phyloP scores from a whole-genome alignment of 768 basidiomycete species.

The Psilocybe tampanensis region DNA sequence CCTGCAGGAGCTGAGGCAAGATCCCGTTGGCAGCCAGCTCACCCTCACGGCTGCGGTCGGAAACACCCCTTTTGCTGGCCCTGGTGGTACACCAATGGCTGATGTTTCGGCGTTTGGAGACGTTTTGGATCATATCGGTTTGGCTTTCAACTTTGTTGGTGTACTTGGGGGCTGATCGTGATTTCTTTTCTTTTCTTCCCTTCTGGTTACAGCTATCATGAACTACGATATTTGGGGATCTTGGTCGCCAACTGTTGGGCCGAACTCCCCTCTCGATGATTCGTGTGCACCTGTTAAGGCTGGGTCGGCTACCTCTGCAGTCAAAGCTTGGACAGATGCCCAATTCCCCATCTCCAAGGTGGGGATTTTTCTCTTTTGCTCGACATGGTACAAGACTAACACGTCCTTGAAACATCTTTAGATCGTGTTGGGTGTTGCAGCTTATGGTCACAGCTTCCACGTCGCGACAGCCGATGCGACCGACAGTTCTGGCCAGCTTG shows the following conservation, averaged over 20 bases:
- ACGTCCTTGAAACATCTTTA: constrained; percentile 9
- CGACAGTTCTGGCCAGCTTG: constrained; percentile 31
- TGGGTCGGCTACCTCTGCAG: constrained; percentile 74
- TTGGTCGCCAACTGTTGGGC: constrained; percentile 64
- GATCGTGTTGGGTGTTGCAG: constrained; percentile 82
- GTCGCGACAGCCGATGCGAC: constrained; percentile 48
- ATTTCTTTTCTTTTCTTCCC: not conserved
- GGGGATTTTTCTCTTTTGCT: not conserved
- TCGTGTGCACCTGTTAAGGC: constrained; percentile 65
- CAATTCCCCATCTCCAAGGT: constrained; percentile 66
- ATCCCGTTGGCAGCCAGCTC: constrained; percentile 51
- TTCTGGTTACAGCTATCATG: constrained; percentile 60
- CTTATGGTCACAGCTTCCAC: constrained; percentile 79
- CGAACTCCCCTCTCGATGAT: constrained; percentile 85
- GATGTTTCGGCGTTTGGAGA: constrained; percentile 75
- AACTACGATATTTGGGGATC: constrained; percentile 60
- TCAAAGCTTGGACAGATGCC: constrained; percentile 74
- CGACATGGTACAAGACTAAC: not conserved
- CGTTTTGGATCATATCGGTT: constrained; percentile 55
- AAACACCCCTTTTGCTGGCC: constrained; percentile 41
- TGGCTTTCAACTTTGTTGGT: not conserved
- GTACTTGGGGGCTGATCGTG: not conserved
- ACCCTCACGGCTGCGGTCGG: constrained; percentile 56
- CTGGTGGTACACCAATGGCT: constrained; percentile 59
- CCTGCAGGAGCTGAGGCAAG: constrained; percentile 66